Base-by-base conservation (phyloP, 2,329 filamentous ascomycete genomes). In the Zymoseptoria brevis region DNA sequence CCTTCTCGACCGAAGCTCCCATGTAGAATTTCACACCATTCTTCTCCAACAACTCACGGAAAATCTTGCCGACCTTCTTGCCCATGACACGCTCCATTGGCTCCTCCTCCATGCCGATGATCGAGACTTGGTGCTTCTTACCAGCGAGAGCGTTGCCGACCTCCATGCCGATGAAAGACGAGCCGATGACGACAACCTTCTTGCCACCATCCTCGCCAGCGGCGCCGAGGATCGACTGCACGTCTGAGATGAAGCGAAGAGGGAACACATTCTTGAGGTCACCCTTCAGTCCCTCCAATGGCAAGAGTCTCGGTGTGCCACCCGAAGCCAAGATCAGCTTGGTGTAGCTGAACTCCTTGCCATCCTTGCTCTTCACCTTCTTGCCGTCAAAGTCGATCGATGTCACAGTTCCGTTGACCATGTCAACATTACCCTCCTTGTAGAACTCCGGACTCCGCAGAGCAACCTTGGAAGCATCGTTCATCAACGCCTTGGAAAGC, bases 101-200 rank as follows among this genome's bases (percentile, higher is more conserved):
- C 11, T 85, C 85, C 60, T 84, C 84, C 71, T 96, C 91, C 88
- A 92, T 93, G 45, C 94, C 94, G 21, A 99, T 80, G 49, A 97
- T 85, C 7, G 88, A 88, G 16, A 99, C 91, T 8, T 86, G 77
- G 73, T 99, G 96, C 68, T 88, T 87, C 67, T 87, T 88, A 51
- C 83, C 76, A 0, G 88, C 86, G 0, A 95, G 77, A 56, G 79
- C 87, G 64, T 92, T 94, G 62, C 89, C 93, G n/a, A 95, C 84
- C 75, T 99, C 94, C 89, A 99, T 95, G 49, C 94, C 94, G 70
- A 99, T 99, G 75, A 99, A 99, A 0, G 90, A 96, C 60, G 88
- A 93, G 49, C 94, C 94, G 57, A 99, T 81, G 13, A 99, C 81
- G 53, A 96, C 90, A 65, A 99, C 85, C 75, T 96, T 96, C 81